A percentile compares a stretch with the other conserved stretches of the same genome.
Conservation (phyloP, 1,284 basidiomycete species). For the Leccinum olivaceoglutinosum region DNA sequence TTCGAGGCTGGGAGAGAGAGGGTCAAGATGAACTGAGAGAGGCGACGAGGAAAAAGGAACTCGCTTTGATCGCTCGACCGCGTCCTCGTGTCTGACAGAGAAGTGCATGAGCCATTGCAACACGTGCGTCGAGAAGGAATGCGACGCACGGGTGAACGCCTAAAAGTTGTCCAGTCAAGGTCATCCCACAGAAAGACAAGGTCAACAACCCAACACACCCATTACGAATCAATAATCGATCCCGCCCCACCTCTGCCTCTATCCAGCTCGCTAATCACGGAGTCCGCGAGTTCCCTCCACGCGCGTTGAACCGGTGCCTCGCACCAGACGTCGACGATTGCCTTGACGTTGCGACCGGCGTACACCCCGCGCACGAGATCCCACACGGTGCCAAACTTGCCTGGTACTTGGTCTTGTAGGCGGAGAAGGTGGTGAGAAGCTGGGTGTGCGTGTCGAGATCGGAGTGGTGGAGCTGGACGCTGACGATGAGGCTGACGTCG, state of each 20-base stretch:
- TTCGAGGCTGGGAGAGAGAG: constrained; percentile 42
- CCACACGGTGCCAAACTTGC: constrained; percentile 46
- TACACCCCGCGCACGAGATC: constrained; percentile 66
- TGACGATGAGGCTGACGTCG: no score
- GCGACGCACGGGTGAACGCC: constrained; percentile 64
- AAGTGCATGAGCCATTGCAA: background rate
- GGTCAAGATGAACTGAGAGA: background rate
- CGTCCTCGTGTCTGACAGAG: constrained; percentile 59
- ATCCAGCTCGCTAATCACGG: constrained; percentile 49
- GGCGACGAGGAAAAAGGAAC: constrained; percentile 20
- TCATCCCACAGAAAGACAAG: background rate
- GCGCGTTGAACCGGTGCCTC: constrained; percentile 58
- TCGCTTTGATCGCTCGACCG: constrained; percentile 48
- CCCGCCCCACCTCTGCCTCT: constrained; percentile 50
- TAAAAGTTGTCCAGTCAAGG: constrained; percentile 20
- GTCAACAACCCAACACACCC: constrained; percentile 44
- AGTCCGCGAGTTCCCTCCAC: constrained; percentile 67
- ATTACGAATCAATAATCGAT: constrained; percentile 73
- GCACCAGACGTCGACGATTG: constrained; percentile 80
- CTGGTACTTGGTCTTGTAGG: constrained; percentile 58
- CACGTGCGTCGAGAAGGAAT: background rate
- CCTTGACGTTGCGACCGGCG: constrained; percentile 47
- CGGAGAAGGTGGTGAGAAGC: constrained; percentile 60
- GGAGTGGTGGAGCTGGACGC: constrained; percentile 22
- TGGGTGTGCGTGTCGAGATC: constrained; percentile 81